These are phyloP conservation scores for Rhododendron ovatum DNA, from an alignment of 148 eudicot species.

Conservation along the genomic window DNA sequence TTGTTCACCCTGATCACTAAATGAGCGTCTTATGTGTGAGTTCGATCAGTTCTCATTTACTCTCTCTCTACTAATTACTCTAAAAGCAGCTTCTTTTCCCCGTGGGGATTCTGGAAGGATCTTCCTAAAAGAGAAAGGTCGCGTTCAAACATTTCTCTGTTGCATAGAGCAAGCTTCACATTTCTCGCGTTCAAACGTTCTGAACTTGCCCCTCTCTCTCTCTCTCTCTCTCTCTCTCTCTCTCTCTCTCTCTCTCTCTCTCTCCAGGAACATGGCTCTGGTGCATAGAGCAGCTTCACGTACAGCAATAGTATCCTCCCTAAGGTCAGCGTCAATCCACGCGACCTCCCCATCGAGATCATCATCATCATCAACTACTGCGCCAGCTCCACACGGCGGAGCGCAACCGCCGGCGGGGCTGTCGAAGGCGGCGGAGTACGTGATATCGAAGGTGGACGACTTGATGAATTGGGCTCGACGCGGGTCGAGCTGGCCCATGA, in stretches of 20 bases:
- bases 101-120: background rate
- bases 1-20: too few species aligned
- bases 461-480: conserved; percentile 89
- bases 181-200: too few species aligned
- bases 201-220: too few species aligned
- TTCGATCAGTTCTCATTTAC: background rate
- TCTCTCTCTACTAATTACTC: background rate
- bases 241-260: too few species aligned
- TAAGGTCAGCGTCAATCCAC: background rate
- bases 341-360: conserved; percentile 30
- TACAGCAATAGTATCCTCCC: conserved; percentile 16
- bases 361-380: conserved; percentile 11
- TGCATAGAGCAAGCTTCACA: too few species aligned
- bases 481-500: conserved; percentile 96
- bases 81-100: background rate
- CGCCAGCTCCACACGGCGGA: conserved; percentile 38
- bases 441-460: conserved; percentile 75
- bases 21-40: background rate
- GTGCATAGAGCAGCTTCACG: conserved; percentile 45
- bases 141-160: background rate
- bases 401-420: conserved; percentile 42
- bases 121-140: background rate
- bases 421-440: conserved; percentile 82
- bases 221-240: conserved; percentile 7
- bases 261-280: conserved; percentile 31